phyloP scores from a whole-genome alignment of 192 early-diverging fungal genomes.

The Podila epicladia region DNA sequence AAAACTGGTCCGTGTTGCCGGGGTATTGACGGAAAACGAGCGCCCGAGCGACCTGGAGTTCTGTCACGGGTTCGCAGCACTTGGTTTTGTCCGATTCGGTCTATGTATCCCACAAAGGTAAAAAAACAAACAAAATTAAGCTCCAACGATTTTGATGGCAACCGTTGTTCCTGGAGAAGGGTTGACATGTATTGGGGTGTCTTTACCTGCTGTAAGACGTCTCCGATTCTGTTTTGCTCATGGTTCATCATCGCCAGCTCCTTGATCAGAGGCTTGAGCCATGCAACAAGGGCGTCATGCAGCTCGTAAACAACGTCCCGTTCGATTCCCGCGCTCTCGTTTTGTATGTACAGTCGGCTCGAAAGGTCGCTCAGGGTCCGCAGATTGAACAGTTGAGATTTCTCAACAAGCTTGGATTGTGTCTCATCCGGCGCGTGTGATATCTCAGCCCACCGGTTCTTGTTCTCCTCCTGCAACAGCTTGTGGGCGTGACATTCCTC shows the following conservation, averaged over 20 bases:
- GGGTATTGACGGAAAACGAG: constrained; percentile 12
- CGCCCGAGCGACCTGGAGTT: constrained; percentile 23
- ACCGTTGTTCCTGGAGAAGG: too few relatives aligned
- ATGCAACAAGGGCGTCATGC: constrained; percentile 30
- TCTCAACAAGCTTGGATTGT: constrained; percentile 8
- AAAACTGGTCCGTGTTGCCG: background rate
- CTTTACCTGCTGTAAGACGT: constrained; percentile 17
- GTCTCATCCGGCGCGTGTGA: background rate
- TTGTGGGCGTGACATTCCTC: constrained; percentile 20
- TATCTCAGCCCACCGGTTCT: background rate
- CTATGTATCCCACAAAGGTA: too few relatives aligned
- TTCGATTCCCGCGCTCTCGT: constrained; percentile 28
- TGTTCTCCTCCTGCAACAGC: constrained; percentile 9
- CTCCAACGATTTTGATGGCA: too few relatives aligned
- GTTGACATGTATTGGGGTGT: too few relatives aligned
- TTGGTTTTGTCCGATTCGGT: too few relatives aligned
- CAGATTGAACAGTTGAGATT: constrained; percentile 25
- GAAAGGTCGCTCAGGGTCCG: constrained; percentile 1
- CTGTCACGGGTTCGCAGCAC: background rate
- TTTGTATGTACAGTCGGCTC: constrained; percentile 21
- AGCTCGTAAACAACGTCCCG: constrained; percentile 6
- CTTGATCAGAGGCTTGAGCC: constrained; percentile 23
- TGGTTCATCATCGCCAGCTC: constrained; percentile 21
- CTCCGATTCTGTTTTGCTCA: constrained; percentile 19
- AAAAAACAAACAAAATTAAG: too few relatives aligned